These are phyloP conservation scores for Grifola frondosa DNA, from an alignment of 1,284 basidiomycete species.

Conservation along the genomic window DNA sequence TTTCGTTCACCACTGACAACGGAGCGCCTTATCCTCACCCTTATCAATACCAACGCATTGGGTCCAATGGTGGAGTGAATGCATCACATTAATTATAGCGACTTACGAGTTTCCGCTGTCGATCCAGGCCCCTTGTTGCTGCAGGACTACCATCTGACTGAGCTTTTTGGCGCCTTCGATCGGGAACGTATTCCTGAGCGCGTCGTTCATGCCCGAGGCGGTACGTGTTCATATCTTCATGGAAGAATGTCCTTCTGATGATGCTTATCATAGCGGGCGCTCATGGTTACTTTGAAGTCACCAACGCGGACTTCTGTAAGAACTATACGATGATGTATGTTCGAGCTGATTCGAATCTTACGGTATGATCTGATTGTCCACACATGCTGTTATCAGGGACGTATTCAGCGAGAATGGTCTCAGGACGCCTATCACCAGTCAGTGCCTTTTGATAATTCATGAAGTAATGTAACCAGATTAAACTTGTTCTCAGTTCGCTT, in stretches of 20 bases:
- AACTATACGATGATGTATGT: slow-evolving; percentile 29
- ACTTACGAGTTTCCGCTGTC: background rate
- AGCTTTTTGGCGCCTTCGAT: slow-evolving; percentile 56
- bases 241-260: background rate
- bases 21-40: slow-evolving; percentile 31
- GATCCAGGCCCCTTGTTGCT: slow-evolving; percentile 20
- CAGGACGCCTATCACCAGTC: slow-evolving; percentile 23
- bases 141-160: slow-evolving; percentile 34
- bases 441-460: background rate
- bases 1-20: slow-evolving; percentile 30
- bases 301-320: slow-evolving; percentile 27
- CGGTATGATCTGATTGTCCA: slow-evolving; percentile 49
- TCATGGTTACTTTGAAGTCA: slow-evolving; percentile 56
- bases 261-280: slow-evolving; percentile 40
- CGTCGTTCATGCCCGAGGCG: slow-evolving; percentile 44
- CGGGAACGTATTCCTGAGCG: slow-evolving; percentile 49
- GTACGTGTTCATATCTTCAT: slow-evolving; percentile 7
- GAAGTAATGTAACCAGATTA: background rate
- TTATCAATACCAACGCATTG: slow-evolving; percentile 48
- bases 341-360: slow-evolving; percentile 28
- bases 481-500: slow-evolving; percentile 76
- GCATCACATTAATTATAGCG: background rate
- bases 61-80: slow-evolving; percentile 21
- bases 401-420: slow-evolving; percentile 26
- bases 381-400: slow-evolving; percentile 12